phyloP scores from a whole-genome alignment of 345 rosid species.

The Eucalyptus fibrosa region DNA sequence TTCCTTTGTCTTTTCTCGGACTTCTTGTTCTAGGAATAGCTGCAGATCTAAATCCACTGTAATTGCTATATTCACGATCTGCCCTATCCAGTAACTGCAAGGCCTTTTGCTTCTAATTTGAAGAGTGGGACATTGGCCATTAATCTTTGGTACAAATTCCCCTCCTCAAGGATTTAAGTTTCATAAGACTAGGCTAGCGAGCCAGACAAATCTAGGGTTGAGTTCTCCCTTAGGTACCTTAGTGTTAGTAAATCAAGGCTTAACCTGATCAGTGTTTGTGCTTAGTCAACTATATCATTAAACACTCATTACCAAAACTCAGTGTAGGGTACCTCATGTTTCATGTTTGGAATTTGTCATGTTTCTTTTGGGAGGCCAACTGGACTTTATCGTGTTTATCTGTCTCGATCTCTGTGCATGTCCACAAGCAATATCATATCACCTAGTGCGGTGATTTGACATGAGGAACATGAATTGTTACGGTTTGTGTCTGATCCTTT shows the following conservation, averaged over 20 bases:
- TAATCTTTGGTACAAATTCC: not conserved
- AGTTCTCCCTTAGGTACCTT: not conserved
- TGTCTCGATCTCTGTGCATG: not conserved
- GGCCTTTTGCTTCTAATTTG: not conserved
- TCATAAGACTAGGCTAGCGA: not conserved
- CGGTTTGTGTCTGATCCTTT: not conserved
- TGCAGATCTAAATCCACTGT: not conserved
- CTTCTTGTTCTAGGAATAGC: not conserved
- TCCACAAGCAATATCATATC: not conserved
- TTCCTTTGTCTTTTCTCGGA: not conserved
- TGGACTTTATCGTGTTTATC: not conserved
- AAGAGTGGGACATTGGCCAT: not conserved
- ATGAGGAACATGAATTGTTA: not conserved
- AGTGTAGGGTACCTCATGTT: not conserved
- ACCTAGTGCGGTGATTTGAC: not conserved
- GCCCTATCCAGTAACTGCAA: not conserved
- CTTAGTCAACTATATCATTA: not conserved
- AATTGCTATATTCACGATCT: not conserved
- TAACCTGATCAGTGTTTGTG: not conserved
- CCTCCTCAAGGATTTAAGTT: not conserved
- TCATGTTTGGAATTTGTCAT: not conserved
- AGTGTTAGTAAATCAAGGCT: not conserved
- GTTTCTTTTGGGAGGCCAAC: not conserved
- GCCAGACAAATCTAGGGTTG: not conserved
- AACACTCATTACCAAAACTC: not conserved